phyloP scores from a whole-genome alignment of 2,329 filamentous ascomycete genomes.

The Talaromyces sp. region DNA sequence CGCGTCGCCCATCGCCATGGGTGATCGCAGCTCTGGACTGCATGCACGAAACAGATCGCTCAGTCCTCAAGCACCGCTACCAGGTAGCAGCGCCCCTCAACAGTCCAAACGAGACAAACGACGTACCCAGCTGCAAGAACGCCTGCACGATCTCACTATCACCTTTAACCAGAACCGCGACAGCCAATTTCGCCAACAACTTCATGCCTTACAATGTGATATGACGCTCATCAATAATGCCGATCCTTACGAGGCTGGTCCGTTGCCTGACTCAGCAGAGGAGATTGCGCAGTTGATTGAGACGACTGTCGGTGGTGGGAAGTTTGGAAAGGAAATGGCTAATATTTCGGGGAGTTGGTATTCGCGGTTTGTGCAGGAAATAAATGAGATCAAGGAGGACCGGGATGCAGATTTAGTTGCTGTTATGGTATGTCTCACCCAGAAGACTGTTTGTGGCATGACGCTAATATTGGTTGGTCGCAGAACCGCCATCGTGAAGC shows the following conservation, averaged over 20 bases:
- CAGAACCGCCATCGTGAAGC: conserved; percentile 58
- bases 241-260: conserved; percentile 70
- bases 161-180: conserved; percentile 79
- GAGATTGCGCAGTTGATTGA: conserved; percentile 64
- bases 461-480: neutral
- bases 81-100: conserved; percentile 28
- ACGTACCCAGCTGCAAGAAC: conserved; percentile 75
- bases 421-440: conserved; percentile 63
- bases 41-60: conserved; percentile 28
- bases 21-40: conserved; percentile 21
- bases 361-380: conserved; percentile 75
- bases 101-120: conserved; percentile 87
- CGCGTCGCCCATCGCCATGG: conserved; percentile 29
- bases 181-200: conserved; percentile 79
- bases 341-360: conserved; percentile 74
- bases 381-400: conserved; percentile 84
- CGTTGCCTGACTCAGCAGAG: conserved; percentile 63
- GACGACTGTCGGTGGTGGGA: conserved; percentile 55
- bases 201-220: conserved; percentile 88
- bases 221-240: conserved; percentile 81
- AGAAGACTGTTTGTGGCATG: neutral
- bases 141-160: conserved; percentile 70
- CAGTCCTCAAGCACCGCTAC: conserved; percentile 29
- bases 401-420: conserved; percentile 78
- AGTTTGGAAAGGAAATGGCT: conserved; percentile 65